Percentiles rank a stretch among this genome's conserved stretches.
These are phyloP conservation scores for Pterocarpus santalinus DNA, from an alignment of 306 rosid genomes.

Conservation along the genomic window DNA sequence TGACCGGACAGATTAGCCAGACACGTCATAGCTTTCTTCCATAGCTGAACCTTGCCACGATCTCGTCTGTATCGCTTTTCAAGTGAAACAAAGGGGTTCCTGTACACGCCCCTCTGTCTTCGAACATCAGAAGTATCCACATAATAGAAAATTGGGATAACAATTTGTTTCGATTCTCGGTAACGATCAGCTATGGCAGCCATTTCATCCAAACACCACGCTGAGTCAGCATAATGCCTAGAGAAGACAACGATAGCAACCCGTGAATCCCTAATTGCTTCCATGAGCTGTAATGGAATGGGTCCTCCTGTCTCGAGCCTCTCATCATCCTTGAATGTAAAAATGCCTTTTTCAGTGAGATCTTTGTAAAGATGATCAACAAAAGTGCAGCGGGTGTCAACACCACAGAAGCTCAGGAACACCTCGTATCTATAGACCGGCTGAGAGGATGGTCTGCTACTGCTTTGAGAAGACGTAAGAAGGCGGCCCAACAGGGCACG, in stretches of 20 bases:
- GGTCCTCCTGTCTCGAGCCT: background rate
- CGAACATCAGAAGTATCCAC: background rate
- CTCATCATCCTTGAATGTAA: background rate
- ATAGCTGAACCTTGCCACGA: background rate
- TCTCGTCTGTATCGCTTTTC: background rate
- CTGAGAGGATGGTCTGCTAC: background rate
- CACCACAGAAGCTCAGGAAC: conserved; percentile 9
- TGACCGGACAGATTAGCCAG: background rate
- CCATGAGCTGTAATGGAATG: background rate
- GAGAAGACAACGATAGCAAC: background rate
- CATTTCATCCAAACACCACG: background rate
- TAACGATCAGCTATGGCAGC: background rate
- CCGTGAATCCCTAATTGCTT: background rate
- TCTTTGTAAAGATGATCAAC: background rate
- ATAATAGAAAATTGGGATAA: conserved; percentile 10
- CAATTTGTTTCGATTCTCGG: background rate
- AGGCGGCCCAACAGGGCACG: background rate
- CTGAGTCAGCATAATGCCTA: background rate
- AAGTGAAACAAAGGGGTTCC: background rate
- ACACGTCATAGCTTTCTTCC: background rate
- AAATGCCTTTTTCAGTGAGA: background rate
- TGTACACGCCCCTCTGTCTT: background rate
- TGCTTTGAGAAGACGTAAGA: background rate
- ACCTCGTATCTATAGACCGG: background rate
- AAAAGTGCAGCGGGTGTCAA: background rate